Percentiles rank a stretch among this genome's conserved stretches.
phyloP scores from a whole-genome alignment of 306 rosid species.

The apple (Malus domestica) region DNA sequence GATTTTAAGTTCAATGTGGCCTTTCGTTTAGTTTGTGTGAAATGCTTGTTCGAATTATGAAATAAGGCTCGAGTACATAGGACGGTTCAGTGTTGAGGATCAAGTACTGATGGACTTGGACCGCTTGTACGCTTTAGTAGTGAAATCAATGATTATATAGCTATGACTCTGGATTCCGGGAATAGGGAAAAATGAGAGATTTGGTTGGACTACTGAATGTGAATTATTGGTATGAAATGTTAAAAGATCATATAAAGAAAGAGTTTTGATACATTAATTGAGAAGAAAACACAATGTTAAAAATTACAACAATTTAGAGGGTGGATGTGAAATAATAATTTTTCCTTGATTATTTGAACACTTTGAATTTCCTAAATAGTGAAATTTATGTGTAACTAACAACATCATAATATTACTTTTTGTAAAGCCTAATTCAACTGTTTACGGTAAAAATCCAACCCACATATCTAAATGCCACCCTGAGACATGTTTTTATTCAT shows the following conservation, averaged over 20 bases:
- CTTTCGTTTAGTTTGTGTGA: neutral
- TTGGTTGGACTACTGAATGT: neutral
- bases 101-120: neutral
- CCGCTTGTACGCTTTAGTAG: neutral
- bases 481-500: neutral
- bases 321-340: neutral
- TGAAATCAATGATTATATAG: neutral
- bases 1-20: neutral
- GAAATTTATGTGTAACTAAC: no score
- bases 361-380: neutral
- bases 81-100: neutral
- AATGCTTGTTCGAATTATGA: neutral
- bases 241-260: neutral
- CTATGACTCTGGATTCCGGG: neutral
- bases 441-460: neutral
- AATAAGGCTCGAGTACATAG: neutral
- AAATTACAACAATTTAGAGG: neutral
- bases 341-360: neutral
- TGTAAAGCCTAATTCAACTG: neutral
- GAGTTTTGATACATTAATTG: neutral
- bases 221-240: neutral
- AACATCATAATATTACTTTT: neutral
- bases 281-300: neutral
- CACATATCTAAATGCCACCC: neutral
- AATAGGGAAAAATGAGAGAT: neutral